These are phyloP conservation scores for Gossypium mustelinum DNA, from an alignment of 345 rosid species.

Conservation along the genomic window DNA sequence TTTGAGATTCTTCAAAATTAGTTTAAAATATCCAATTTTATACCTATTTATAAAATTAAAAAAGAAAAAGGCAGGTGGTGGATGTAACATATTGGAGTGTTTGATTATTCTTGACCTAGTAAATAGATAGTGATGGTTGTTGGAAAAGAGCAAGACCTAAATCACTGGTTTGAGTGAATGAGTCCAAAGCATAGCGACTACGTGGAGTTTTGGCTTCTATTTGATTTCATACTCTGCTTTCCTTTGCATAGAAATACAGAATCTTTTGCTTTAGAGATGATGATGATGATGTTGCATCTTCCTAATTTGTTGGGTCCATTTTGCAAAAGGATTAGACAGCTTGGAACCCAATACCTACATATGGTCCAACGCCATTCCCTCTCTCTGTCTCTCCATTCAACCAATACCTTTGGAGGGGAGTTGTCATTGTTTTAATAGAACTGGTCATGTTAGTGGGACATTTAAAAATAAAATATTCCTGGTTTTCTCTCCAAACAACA, in stretches of 20 bases:
- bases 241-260: background rate
- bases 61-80: too few relatives aligned
- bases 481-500: too few relatives aligned
- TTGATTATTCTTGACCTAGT: background rate
- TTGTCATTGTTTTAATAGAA: too few relatives aligned
- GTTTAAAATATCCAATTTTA: background rate
- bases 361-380: too few relatives aligned
- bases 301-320: background rate
- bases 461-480: too few relatives aligned
- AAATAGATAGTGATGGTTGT: background rate
- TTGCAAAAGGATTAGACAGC: background rate
- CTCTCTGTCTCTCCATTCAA: background rate
- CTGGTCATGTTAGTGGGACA: too few relatives aligned
- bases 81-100: too few relatives aligned
- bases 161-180: background rate
- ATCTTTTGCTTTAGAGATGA: background rate
- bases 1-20: too few relatives aligned
- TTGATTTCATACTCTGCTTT: background rate
- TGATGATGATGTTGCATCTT: background rate
- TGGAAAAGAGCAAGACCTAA: background rate
- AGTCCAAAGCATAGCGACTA: background rate
- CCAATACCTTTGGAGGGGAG: too few relatives aligned
- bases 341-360: background rate
- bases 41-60: too few relatives aligned
- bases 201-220: too few relatives aligned